A percentile compares a stretch with the other conserved stretches of the same genome.
phyloP scores from a whole-genome alignment of 768 basidiomycete species.

The Gelatoporia subvermispora region DNA sequence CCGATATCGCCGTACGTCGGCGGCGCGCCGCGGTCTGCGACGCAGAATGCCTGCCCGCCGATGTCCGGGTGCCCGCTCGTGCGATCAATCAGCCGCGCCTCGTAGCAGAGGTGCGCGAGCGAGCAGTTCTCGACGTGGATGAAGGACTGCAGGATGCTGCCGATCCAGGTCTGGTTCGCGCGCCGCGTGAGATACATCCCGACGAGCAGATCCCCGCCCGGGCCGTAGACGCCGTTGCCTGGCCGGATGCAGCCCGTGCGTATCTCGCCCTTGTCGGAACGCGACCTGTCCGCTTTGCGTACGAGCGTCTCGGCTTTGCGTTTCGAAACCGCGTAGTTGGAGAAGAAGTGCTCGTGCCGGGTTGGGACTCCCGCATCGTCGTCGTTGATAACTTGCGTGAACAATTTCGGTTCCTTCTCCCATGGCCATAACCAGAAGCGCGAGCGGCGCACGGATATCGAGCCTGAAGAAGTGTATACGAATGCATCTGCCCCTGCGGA shows the following conservation, averaged over 20 bases:
- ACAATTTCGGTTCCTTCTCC: conserved; percentile 52
- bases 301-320: conserved; percentile 48
- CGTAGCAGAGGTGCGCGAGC: conserved; percentile 67
- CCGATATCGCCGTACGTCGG: conserved; percentile 63
- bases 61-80: conserved; percentile 49
- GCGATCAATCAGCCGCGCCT: conserved; percentile 60
- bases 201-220: conserved; percentile 67
- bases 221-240: conserved; percentile 72
- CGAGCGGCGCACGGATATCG: conserved; percentile 50
- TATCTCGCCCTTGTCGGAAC: conserved; percentile 35
- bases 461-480: conserved; percentile 72
- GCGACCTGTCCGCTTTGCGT: conserved; percentile 35
- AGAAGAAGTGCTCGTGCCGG: conserved; percentile 61
- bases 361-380: conserved; percentile 49
- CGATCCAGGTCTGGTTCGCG: conserved; percentile 60
- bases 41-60: conserved; percentile 64
- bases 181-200: conserved; percentile 58
- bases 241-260: conserved; percentile 76
- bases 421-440: conserved; percentile 74
- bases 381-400: conserved; percentile 63
- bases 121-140: conserved; percentile 75
- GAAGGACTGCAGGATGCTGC: conserved; percentile 55
- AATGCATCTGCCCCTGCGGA: conserved; percentile 50
- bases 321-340: conserved; percentile 75
- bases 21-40: conserved; percentile 63